Evolutionary conservation across 2,329 filamentous ascomycete species (phyloP), one percentile per base, ranked within the genome.

Genomic region (Geosmithia morbida): DNA sequence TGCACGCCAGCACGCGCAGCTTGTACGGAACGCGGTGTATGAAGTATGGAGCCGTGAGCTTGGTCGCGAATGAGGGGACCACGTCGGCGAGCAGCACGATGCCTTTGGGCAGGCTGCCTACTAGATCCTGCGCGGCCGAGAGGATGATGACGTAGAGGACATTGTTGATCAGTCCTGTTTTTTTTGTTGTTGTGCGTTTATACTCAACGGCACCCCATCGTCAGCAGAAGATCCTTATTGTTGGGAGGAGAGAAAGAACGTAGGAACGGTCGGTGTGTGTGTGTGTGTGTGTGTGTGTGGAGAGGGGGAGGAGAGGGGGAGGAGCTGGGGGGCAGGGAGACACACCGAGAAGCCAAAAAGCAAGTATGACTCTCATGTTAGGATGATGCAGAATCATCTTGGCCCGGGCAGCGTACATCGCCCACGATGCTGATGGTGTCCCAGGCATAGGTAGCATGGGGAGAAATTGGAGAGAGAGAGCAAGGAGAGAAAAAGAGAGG

Each of bases 91-190:
- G 85, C 48, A 97, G 81, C 48, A 98, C 90, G 48, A 94, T 77
- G 55, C 86, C 87, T 64, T 97, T 97, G 45, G 92, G 92, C 1
- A 96, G 74, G 30, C 86, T 83, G 37, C 90, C 90, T 56, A 97
- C 92, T 51, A 98, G 85, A 59, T 98, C 92, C 57, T 96, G 85
- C 3, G 92, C 92, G 37, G 92, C 86, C 29, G 88, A 94, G 57
- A 98, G 83, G 60, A 97, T 92, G 62, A 97, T 86, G 48, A 97
- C 90, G 66, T 96, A 97, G 66, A 96, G 84, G 55, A 97, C 87
- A 68, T 97, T 97, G 66, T 98, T 97, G 61, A 97, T 92, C 17
- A 67, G 60, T 48, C 66, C 66, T 67, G 19, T 42, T 44, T 16
- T 29, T n/a, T n/a, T n/a, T n/a, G n/a, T n/a, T n/a, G n/a, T n/a